Conservation (phyloP, 2,329 filamentous ascomycete genomes). For the Thelonectria olida region DNA sequence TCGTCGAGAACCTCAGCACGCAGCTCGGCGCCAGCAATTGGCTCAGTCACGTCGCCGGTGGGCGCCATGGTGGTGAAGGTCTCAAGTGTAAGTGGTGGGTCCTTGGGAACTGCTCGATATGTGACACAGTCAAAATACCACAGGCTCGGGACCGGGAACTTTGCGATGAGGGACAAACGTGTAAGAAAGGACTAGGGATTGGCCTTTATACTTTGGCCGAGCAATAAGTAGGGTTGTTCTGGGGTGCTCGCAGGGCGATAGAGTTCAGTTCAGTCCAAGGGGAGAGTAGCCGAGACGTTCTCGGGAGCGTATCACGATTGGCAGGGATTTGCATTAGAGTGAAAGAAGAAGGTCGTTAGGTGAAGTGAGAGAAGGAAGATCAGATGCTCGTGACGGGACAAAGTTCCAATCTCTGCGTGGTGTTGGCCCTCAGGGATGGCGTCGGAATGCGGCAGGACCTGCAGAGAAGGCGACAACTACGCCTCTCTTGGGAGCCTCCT, state of each 20-base stretch:
- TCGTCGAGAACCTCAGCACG: constrained; percentile 42
- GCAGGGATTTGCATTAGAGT: constrained; percentile 7
- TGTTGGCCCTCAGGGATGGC: background rate
- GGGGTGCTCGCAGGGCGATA: background rate
- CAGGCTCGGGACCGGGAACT: background rate
- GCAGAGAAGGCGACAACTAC: background rate
- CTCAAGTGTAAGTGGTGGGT: constrained; percentile 3
- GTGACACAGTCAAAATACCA: background rate
- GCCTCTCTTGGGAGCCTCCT: background rate
- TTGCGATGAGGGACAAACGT: background rate
- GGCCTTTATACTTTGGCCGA: background rate
- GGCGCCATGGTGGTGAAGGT: constrained; percentile 38
- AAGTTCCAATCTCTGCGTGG: background rate
- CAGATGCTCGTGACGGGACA: background rate
- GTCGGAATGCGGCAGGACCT: constrained; percentile 1
- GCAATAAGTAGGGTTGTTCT: background rate
- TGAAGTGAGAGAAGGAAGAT: background rate
- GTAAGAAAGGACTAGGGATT: background rate
- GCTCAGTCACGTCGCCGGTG: constrained; percentile 47
- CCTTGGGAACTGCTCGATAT: background rate
- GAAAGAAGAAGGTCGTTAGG: constrained; percentile 1
- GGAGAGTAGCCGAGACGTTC: constrained; percentile 2
- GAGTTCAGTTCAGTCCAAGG: background rate
- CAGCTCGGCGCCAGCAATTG: constrained; percentile 42
- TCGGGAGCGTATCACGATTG: background rate